phyloP scores from a whole-genome alignment of 306 rosid genomes.

The Calophaca sinica region DNA sequence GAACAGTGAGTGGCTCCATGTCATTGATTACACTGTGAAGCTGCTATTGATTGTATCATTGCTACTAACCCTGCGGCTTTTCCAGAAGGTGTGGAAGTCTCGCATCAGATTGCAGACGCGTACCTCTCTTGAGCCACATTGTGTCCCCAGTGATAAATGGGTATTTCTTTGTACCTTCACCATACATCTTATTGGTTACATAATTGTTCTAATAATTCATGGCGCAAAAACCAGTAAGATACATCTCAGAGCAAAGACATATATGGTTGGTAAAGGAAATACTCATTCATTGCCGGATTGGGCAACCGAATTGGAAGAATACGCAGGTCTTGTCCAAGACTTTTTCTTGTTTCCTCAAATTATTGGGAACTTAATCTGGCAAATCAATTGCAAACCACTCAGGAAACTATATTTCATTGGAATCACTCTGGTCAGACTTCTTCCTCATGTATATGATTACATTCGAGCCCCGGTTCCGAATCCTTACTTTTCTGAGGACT shows the following conservation, averaged over 20 bases:
- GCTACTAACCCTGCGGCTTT: slow-evolving; percentile 79
- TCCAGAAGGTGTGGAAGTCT: slow-evolving; percentile 93
- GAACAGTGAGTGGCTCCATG: slow-evolving; percentile 61
- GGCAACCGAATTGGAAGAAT: slow-evolving; percentile 78
- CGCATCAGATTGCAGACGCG: slow-evolving; percentile 71
- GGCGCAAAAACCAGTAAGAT: slow-evolving; percentile 53
- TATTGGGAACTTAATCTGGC: slow-evolving; percentile 85
- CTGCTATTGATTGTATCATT: slow-evolving; percentile 73
- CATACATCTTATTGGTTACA: slow-evolving; percentile 68
- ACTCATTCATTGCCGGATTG: slow-evolving; percentile 57
- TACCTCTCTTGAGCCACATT: slow-evolving; percentile 63
- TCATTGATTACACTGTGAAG: slow-evolving; percentile 78
- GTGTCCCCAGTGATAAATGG: slow-evolving; percentile 72
- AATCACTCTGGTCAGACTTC: slow-evolving; percentile 79
- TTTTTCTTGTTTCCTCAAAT: slow-evolving; percentile 89
- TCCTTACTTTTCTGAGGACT: slow-evolving; percentile 74
- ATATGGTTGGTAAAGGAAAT: slow-evolving; percentile 34
- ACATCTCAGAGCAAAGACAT: slow-evolving; percentile 47
- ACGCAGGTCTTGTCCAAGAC: slow-evolving; percentile 86
- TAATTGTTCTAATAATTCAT: slow-evolving; percentile 64
- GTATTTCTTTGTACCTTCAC: slow-evolving; percentile 62
- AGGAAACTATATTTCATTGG: slow-evolving; percentile 80
- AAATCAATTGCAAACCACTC: slow-evolving; percentile 76
- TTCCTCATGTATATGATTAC: slow-evolving; percentile 86
- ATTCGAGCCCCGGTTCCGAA: slow-evolving; percentile 63